phyloP scores from a whole-genome alignment of 1,139 yeast genomes.

The Saccharomycopsis hybrid region DNA sequence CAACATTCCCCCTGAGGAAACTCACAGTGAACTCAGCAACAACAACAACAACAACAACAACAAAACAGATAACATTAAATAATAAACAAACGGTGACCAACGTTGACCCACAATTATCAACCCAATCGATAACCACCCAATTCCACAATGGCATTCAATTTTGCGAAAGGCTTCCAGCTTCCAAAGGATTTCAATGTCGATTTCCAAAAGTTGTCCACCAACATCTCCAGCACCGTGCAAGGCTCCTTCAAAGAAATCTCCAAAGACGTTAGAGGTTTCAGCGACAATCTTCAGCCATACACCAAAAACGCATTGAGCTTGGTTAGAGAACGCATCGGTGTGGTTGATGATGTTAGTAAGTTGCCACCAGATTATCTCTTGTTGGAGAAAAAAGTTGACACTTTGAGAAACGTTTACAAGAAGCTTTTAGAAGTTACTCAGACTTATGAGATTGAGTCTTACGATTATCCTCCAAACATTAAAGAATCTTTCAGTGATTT shows the following conservation, averaged over 20 bases:
- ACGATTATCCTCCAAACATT: slow-evolving; percentile 71
- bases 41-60: too few species aligned
- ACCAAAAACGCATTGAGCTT: slow-evolving; percentile 53
- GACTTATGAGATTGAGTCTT: slow-evolving; percentile 53
- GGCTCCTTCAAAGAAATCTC: slow-evolving; percentile 19
- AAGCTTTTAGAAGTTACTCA: slow-evolving; percentile 54
- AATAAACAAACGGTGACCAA: too few species aligned
- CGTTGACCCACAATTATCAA: too few species aligned
- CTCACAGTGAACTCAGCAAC: too few species aligned
- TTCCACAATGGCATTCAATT: slow-evolving; percentile 19
- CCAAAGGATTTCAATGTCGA: slow-evolving; percentile 21
- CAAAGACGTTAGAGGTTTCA: slow-evolving; percentile 18
- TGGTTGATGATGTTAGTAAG: slow-evolving; percentile 62
- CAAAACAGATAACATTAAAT: too few species aligned
- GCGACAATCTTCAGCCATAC: slow-evolving; percentile 35
- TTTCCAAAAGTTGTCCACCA: slow-evolving; percentile 18
- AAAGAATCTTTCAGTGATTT: slow-evolving; percentile 53
- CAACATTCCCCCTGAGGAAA: too few species aligned
- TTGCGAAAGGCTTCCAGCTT: slow-evolving; percentile 20
- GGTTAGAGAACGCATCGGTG: slow-evolving; percentile 69
- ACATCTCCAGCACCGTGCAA: slow-evolving; percentile 15
- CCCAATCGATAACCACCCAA: too few species aligned
- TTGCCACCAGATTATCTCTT: slow-evolving; percentile 66
- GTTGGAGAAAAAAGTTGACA: slow-evolving; percentile 61
- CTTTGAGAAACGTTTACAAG: slow-evolving; percentile 51